Conservation (phyloP, 139 green algal species). For the Limnomonas spitsbergensis region DNA sequence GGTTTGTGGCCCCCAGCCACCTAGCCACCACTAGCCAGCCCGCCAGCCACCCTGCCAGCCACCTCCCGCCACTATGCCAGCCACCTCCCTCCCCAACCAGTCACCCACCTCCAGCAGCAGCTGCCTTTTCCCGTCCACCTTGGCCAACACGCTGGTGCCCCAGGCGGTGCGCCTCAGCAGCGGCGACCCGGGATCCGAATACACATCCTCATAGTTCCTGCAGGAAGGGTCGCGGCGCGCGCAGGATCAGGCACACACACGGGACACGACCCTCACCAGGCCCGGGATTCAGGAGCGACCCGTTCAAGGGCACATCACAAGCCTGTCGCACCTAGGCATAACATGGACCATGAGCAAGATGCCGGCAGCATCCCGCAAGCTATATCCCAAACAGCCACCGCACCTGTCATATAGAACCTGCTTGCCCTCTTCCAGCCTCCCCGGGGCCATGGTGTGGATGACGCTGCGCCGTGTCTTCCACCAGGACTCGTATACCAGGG, state of each 20-base stretch:
- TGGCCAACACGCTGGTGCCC: conserved; percentile 73
- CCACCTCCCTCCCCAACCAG: too few species aligned
- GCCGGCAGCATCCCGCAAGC: too few species aligned
- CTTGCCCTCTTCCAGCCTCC: conserved; percentile 25
- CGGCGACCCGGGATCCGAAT: conserved; percentile 84
- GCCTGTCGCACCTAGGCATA: too few species aligned
- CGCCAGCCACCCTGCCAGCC: too few species aligned
- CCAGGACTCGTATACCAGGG: conserved; percentile 14
- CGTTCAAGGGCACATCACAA: too few species aligned
- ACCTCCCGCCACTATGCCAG: too few species aligned
- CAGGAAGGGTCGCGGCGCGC: background rate
- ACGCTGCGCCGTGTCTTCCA: conserved; percentile 22
- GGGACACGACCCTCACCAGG: too few species aligned
- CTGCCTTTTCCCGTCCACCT: conserved; percentile 49
- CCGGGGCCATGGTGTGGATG: conserved; percentile 55
- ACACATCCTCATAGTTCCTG: conserved; percentile 91
- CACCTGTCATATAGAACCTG: conserved; percentile 60
- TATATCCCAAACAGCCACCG: too few species aligned
- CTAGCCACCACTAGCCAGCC: too few species aligned
- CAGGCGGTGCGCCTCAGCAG: conserved; percentile 64
- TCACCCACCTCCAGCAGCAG: conserved; percentile 71
- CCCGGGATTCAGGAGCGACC: too few species aligned
- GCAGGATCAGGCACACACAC: background rate
- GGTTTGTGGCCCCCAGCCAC: too few species aligned
- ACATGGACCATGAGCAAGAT: too few species aligned